A percentile compares a stretch with the other conserved stretches of the same genome.
These are phyloP conservation scores for Cryptomeria japonica DNA, from an alignment of 75 land plant species.

Conservation along the genomic window DNA sequence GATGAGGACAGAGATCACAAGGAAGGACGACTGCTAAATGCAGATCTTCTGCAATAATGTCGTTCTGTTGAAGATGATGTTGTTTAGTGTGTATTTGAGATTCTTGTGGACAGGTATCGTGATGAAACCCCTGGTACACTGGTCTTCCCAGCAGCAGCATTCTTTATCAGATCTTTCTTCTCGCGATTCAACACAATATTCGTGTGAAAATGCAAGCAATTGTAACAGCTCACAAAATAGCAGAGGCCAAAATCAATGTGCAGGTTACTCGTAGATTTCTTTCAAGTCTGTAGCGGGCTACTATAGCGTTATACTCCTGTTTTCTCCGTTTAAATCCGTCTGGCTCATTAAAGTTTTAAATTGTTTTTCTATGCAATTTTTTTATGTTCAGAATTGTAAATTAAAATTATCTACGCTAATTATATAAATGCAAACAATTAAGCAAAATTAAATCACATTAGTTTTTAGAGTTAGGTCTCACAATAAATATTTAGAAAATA, in stretches of 20 bases:
- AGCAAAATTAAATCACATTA: too few species aligned
- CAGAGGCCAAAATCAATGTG: background rate
- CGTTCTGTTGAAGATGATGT: background rate
- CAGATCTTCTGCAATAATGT: background rate
- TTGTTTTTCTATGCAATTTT: too few species aligned
- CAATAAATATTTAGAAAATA: too few species aligned
- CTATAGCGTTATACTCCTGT: too few species aligned
- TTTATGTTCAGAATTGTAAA: too few species aligned
- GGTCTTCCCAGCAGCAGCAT: background rate
- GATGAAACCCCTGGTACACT: background rate
- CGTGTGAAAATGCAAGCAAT: background rate
- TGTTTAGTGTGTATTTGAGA: background rate
- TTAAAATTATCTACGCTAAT: too few species aligned
- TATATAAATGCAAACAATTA: too few species aligned
- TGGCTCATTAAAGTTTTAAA: too few species aligned
- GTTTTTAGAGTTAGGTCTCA: too few species aligned
- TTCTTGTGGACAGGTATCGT: background rate
- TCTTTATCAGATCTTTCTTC: background rate
- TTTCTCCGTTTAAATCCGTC: too few species aligned
- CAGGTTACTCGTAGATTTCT: background rate
- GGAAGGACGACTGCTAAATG: constrained; percentile 1
- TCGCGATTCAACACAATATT: background rate
- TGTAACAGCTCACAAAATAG: background rate
- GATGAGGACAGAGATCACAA: constrained; percentile 3
- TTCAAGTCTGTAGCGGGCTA: background rate